A percentile compares a stretch with the other conserved stretches of the same genome.
These are phyloP conservation scores for Hanseniaspora mollemarum DNA, from an alignment of 805 yeast genomes.

Conservation along the genomic window DNA sequence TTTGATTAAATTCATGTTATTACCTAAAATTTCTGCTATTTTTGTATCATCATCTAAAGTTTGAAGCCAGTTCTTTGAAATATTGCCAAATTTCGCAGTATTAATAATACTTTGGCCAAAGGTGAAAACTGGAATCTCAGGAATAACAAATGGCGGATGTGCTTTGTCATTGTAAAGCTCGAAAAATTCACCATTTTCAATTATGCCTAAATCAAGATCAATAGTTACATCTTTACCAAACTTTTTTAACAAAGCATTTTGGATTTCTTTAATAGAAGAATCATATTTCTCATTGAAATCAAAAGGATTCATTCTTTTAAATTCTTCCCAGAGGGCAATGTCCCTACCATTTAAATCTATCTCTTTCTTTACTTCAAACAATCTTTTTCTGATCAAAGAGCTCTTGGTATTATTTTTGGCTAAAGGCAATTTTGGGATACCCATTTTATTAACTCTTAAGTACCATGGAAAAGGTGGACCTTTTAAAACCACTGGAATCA, in stretches of 20 bases:
- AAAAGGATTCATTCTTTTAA: not conserved
- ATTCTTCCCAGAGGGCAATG: not conserved
- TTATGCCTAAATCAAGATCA: slow-evolving; percentile 10
- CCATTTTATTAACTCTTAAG: slow-evolving; percentile 6
- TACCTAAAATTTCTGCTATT: not conserved
- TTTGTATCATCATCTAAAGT: not conserved
- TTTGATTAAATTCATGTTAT: not conserved
- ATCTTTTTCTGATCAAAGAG: not conserved
- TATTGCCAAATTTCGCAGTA: slow-evolving; percentile 8
- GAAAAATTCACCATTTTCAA: slow-evolving; percentile 1
- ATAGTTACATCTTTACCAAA: not conserved
- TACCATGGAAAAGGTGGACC: slow-evolving; percentile 13
- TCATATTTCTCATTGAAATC: not conserved
- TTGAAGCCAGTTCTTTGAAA: slow-evolving; percentile 2
- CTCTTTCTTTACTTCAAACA: not conserved
- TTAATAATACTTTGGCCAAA: slow-evolving; percentile 4
- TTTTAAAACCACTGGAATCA: slow-evolving; percentile 13
- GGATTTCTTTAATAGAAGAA: not conserved
- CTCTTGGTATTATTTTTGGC: slow-evolving; percentile 12
- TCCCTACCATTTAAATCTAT: slow-evolving; percentile 10
- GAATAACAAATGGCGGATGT: slow-evolving; percentile 10
- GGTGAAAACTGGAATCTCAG: slow-evolving; percentile 6
- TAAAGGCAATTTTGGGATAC: slow-evolving; percentile 9
- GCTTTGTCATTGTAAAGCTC: not conserved
- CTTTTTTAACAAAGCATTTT: not conserved